Conservation (phyloP, 1,284 basidiomycete species). For the Inonotus obliquus region DNA sequence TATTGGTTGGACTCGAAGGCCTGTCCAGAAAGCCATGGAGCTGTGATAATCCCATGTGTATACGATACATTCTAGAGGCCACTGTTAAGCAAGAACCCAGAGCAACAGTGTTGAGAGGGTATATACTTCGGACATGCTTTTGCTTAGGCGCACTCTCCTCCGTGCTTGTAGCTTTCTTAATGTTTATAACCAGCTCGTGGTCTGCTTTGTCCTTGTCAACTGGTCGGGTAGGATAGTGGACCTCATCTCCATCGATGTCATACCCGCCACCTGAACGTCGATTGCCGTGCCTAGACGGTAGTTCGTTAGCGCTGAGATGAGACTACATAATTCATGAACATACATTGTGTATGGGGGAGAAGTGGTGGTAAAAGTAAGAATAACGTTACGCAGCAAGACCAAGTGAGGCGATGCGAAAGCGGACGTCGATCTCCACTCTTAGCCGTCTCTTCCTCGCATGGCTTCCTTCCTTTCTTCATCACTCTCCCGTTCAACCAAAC, state of each 20-base stretch:
- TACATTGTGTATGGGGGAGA: constrained; percentile 3
- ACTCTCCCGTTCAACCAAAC: neutral
- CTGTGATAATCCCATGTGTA: constrained; percentile 99
- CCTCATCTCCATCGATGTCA: constrained; percentile 69
- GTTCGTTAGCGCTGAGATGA: neutral
- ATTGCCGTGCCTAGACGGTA: constrained; percentile 28
- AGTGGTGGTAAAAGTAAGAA: neutral
- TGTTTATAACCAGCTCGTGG: constrained; percentile 84
- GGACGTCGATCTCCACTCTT: neutral
- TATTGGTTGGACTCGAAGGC: constrained; percentile 90
- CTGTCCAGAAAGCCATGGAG: constrained; percentile 96
- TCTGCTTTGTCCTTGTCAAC: constrained; percentile 98
- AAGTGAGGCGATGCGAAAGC: neutral
- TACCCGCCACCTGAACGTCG: constrained; percentile 36
- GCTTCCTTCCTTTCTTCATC: constrained; percentile 11
- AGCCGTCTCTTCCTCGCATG: neutral
- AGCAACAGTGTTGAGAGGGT: neutral
- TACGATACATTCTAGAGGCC: constrained; percentile 80
- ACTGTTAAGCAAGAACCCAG: constrained; percentile 19
- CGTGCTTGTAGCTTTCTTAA: constrained; percentile 93
- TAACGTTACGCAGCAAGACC: neutral
- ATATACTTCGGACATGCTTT: constrained; percentile 94
- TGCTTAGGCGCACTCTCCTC: constrained; percentile 94
- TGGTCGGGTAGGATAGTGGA: constrained; percentile 90
- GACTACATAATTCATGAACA: neutral